Conservation (phyloP, 768 basidiomycete genomes). For the Boletus subparvulus region DNA sequence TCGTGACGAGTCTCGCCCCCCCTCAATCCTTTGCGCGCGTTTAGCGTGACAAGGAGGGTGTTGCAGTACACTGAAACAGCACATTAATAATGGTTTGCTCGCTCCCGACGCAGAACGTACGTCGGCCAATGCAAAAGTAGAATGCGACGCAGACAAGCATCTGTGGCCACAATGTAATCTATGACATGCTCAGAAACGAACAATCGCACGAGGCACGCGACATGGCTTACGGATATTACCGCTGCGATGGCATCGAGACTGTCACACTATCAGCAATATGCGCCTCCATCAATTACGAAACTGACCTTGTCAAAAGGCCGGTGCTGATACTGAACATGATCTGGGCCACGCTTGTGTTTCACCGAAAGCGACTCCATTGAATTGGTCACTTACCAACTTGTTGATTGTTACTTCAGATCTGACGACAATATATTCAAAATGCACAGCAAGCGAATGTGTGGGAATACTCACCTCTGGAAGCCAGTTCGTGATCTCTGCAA, state of each 20-base stretch:
- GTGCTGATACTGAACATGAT: constrained; percentile 55
- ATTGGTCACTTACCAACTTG: constrained; percentile 32
- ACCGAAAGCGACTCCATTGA: background rate
- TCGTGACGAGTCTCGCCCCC: background rate
- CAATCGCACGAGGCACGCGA: background rate
- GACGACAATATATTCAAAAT: background rate
- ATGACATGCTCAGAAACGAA: background rate
- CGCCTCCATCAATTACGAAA: background rate
- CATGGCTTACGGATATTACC: constrained; percentile 43
- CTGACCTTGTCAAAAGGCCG: constrained; percentile 34
- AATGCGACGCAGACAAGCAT: constrained; percentile 60
- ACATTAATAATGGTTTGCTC: background rate
- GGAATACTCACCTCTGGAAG: constrained; percentile 38
- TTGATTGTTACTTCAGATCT: constrained; percentile 53
- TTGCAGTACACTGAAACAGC: constrained; percentile 53
- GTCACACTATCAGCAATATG: constrained; percentile 2
- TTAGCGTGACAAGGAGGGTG: constrained; percentile 58
- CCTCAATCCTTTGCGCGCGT: constrained; percentile 51
- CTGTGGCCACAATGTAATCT: constrained; percentile 49
- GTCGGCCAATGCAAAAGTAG: constrained; percentile 57
- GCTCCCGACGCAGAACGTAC: constrained; percentile 37
- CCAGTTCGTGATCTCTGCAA: constrained; percentile 51
- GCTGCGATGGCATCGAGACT: constrained; percentile 56
- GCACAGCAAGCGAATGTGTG: background rate
- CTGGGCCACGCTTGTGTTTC: constrained; percentile 16